Base-by-base conservation (phyloP, 192 early-diverging fungal genomes). In the Allomyces macrogynus region DNA sequence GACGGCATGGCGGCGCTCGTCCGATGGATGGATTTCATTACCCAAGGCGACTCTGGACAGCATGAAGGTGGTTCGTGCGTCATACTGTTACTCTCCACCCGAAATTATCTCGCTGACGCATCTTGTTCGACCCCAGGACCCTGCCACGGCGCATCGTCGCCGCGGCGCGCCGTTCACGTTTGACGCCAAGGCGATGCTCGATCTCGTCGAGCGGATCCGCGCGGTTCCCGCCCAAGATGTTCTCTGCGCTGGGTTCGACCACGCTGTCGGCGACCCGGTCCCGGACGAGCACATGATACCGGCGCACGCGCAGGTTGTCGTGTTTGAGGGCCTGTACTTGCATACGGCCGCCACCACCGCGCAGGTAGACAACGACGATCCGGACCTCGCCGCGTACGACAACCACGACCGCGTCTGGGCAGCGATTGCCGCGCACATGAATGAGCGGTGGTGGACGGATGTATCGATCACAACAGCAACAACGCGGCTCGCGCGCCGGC, bases 1-100 rank as follows among this genome's bases (percentile, higher is more conserved):
- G 26, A 63, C 10, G 62, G 71, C 22, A 23, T 63, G 20, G 70
- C 75, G 24, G 68, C 75, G 8, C 62, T 70, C 0, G 40, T 80
- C 23, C 74, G 8, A 83, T 83, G 81, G 81, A 83, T 62, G 81
- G 81, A 7, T 83, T 71, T 63, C 81, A 83, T 64, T 66, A 72
- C 25, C 71, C n/a, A 75, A 72, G 62, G 66, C 65, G 27, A 64
- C 40, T 23, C 66, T 74, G 18, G 67, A 71, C 26, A 64, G 18
- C 26, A 68, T 74, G 62, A 62, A 63, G 64, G 72, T 74, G 63
- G 10, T 60, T 22, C 27, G 11, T 23, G 32, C 32, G n/a, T 40
- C 7, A 7, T 8, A 3, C 32, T 7, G 8, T 40, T 8, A 40
- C 32, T 40, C 32, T 40, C 32, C 7, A 40, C 32, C 32, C 32